These are phyloP conservation scores for Pestalotiopsis sp. DNA, from an alignment of 2,329 filamentous ascomycete species.

Conservation along the genomic window DNA sequence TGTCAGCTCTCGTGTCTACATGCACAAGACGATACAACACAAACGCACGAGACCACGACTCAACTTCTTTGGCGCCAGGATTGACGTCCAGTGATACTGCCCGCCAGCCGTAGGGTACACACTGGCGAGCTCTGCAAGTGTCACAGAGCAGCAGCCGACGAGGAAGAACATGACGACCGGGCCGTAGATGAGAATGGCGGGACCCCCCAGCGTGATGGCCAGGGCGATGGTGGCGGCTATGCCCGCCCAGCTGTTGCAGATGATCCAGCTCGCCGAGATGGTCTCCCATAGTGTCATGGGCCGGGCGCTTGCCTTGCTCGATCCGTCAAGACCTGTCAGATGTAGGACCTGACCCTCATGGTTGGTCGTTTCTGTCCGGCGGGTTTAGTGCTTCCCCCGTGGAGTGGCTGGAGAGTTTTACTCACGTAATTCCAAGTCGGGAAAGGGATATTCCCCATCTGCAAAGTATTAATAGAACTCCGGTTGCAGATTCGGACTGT, in stretches of 20 bases:
- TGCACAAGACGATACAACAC: not conserved
- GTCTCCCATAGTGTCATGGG: conserved; percentile 1
- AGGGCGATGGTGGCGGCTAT: not conserved
- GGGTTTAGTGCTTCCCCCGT: not conserved
- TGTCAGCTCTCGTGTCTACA: not conserved
- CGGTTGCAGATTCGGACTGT: not conserved
- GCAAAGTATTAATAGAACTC: not conserved
- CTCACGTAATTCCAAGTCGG: not conserved
- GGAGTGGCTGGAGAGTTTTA: not conserved
- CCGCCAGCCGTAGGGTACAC: not conserved
- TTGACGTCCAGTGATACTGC: not conserved
- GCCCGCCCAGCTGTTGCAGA: conserved; percentile 3
- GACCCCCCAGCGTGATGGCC: not conserved
- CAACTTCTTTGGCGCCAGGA: not conserved
- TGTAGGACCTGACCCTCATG: not conserved
- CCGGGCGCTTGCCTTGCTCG: not conserved
- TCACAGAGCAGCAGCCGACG: not conserved
- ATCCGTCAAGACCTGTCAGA: not conserved
- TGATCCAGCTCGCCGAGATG: conserved; percentile 1
- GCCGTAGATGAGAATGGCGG: not conserved
- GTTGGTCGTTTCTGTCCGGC: not conserved
- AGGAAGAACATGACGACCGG: not conserved
- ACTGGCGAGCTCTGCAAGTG: not conserved
- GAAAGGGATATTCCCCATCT: not conserved
- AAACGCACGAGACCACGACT: not conserved